Evolutionary conservation across 129 eudicot genomes (phyloP).

Genomic region (Erigeron canadensis): DNA sequence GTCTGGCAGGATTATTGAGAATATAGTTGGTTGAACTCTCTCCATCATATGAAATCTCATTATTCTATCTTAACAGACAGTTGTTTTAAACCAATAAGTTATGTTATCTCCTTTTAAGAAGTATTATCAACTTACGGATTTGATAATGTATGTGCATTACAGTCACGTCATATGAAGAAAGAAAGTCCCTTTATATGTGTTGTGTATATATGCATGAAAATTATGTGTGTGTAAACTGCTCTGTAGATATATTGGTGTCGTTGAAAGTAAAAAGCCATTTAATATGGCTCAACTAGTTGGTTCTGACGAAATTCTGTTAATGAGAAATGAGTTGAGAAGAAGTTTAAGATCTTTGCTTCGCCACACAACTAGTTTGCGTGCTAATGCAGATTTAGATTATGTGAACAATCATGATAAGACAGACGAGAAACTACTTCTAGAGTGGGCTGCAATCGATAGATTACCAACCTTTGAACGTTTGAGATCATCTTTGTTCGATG

Average conservation of each 20-base stretch:
- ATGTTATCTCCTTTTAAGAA: slow-evolving; percentile 12
- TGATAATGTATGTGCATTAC: slow-evolving; percentile 20
- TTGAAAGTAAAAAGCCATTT: slow-evolving; percentile 21
- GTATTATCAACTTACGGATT: neutral
- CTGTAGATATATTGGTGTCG: slow-evolving; percentile 2
- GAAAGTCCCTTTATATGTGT: neutral
- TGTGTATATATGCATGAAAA: neutral
- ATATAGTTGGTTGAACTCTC: slow-evolving; percentile 2
- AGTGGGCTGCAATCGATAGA: slow-evolving; percentile 52
- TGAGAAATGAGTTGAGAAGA: slow-evolving; percentile 39
- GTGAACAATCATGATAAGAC: slow-evolving; percentile 33
- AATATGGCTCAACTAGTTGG: slow-evolving; percentile 48
- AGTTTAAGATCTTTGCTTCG: slow-evolving; percentile 38
- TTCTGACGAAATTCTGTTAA: slow-evolving; percentile 37
- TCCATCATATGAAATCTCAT: neutral
- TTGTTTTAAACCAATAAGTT: neutral
- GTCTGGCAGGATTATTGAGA: slow-evolving; percentile 4
- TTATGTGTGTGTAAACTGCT: slow-evolving; percentile 6
- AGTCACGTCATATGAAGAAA: slow-evolving; percentile 9
- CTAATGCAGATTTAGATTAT: slow-evolving; percentile 33
- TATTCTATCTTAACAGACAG: neutral
- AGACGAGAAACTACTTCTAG: slow-evolving; percentile 28
- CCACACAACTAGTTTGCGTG: slow-evolving; percentile 31
- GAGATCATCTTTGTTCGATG: slow-evolving; percentile 48
- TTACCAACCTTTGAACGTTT: slow-evolving; percentile 47